A percentile compares a stretch with the other conserved stretches of the same genome.
Evolutionary conservation across 106 monocot species (phyloP).

Genomic region (Triglochin maritima): DNA sequence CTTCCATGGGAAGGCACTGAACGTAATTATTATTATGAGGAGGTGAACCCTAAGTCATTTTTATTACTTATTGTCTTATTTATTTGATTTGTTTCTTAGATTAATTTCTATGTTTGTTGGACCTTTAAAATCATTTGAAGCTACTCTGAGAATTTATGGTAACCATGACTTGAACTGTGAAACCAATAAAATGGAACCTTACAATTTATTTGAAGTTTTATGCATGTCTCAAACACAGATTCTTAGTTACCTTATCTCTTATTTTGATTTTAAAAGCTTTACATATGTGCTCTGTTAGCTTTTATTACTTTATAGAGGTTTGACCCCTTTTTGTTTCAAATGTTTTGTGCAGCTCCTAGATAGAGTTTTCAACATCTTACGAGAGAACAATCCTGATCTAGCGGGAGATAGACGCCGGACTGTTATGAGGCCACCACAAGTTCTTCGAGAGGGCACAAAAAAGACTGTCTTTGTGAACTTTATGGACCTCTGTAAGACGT

Average conservation of each 20-base stretch:
- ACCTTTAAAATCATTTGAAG: too few relatives aligned
- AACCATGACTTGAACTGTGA: too few relatives aligned
- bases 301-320: background rate
- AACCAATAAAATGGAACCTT: too few relatives aligned
- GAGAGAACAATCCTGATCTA: slow-evolving; percentile 88
- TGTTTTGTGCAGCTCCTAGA: slow-evolving; percentile 47
- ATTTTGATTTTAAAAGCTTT: too few relatives aligned
- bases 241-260: too few relatives aligned
- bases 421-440: slow-evolving; percentile 93
- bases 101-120: background rate
- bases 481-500: slow-evolving; percentile 92
- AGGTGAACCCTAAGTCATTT: slow-evolving; percentile 26
- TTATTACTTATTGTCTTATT: too few relatives aligned
- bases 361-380: slow-evolving; percentile 86
- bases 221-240: too few relatives aligned
- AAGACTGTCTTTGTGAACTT: slow-evolving; percentile 97
- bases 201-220: too few relatives aligned
- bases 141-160: too few relatives aligned
- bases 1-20: slow-evolving; percentile 90
- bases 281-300: too few relatives aligned
- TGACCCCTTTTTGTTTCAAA: background rate
- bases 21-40: slow-evolving; percentile 87
- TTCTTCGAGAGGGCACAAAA: slow-evolving; percentile 94
- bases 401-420: slow-evolving; percentile 89
- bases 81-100: background rate